Conservation (phyloP, 345 rosid genomes). For the sweet orange (Citrus sinensis) region DVS_A1.0 CM039169.1:1678001-1678500, state of each 20-base stretch:
- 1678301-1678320: conserved; percentile 20
- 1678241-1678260: not conserved
- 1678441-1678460: conserved; percentile 33
- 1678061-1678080: conserved; percentile 15
- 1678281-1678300: not conserved
- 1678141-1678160: conserved; percentile 14
- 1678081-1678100: conserved; percentile 24
- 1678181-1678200: not conserved
- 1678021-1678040: not conserved
- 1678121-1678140: not conserved
- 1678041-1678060: not conserved
- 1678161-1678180: conserved; percentile 17
- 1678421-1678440: conserved; percentile 21
- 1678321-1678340: conserved; percentile 19
- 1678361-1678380: not conserved
- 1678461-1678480: conserved; percentile 10
- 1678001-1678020: not conserved
- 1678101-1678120: conserved; percentile 7
- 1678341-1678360: conserved; percentile 19
- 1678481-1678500: conserved; percentile 24
- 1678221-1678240: not conserved
- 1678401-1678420: conserved; percentile 33
- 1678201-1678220: not conserved
- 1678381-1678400: conserved; percentile 25
- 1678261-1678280: not conserved